These are phyloP conservation scores for Papiliotrema flavescens DNA, from an alignment of 1,284 basidiomycete genomes.

Conservation along the genomic window DNA sequence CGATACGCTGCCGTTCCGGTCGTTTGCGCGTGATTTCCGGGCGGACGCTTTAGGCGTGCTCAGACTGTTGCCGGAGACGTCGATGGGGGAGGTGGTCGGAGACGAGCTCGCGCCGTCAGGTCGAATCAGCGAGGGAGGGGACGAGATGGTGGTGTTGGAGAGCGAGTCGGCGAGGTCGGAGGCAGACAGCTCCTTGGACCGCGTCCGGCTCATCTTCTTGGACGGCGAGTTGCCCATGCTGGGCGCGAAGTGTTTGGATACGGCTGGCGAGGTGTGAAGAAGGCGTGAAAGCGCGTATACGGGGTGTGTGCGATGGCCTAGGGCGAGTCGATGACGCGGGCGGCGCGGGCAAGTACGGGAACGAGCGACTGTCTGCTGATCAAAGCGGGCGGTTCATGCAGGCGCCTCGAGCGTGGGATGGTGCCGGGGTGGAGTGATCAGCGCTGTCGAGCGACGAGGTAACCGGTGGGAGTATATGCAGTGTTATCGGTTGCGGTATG, in stretches of 20 bases:
- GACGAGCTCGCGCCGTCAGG: background rate
- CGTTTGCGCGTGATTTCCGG: slow-evolving; percentile 7
- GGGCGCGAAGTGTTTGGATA: background rate
- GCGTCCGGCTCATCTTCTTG: slow-evolving; percentile 50
- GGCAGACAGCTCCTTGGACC: slow-evolving; percentile 48
- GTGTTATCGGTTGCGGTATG: too few relatives aligned
- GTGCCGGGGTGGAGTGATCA: too few relatives aligned
- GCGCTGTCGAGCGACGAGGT: too few relatives aligned
- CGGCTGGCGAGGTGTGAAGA: too few relatives aligned
- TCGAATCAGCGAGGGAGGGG: background rate
- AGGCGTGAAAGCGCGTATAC: too few relatives aligned
- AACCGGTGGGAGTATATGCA: too few relatives aligned
- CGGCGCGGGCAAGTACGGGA: too few relatives aligned
- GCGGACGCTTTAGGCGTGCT: slow-evolving; percentile 9
- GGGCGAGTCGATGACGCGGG: too few relatives aligned
- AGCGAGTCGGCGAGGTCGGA: slow-evolving; percentile 43
- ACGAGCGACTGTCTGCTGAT: too few relatives aligned
- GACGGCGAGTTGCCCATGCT: slow-evolving; percentile 49
- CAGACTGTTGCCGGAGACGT: slow-evolving; percentile 8
- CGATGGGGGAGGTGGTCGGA: slow-evolving; percentile 13
- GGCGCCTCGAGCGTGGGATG: too few relatives aligned
- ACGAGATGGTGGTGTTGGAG: slow-evolving; percentile 29
- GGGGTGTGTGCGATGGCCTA: too few relatives aligned
- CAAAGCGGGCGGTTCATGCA: too few relatives aligned
- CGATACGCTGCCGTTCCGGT: slow-evolving; percentile 16